Evolutionary conservation across 129 eudicot species (phyloP), one percentile per base, ranked within the genome.

Genomic region (Escallonia herrerae): DNA sequence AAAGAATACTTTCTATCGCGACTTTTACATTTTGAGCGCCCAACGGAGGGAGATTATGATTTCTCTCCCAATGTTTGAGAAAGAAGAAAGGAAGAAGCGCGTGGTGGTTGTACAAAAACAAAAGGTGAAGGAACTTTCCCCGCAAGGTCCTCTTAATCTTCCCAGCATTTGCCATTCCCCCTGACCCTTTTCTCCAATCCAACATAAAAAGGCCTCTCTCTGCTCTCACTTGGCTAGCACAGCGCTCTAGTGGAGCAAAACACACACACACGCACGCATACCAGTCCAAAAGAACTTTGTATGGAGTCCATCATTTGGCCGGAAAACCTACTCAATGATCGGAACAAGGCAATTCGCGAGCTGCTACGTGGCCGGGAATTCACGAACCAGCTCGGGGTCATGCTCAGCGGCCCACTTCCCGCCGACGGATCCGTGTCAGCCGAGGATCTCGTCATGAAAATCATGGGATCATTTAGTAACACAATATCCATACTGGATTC

Each of bases 301-400:
- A 82, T 82, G 83, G 83, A 67, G 67, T 59, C 64, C 13, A 22
- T 22, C 33, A 74, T 79, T 56, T 60, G 70, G 74, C 71, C 75
- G 12, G 72, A 70, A 14, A 79, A 40, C 59, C 33, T 78, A 37
- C 67, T 60, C 53, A 52, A 52, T 11, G 62, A 57, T 50, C 65
- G 80, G 68, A 70, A 62, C 43, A 69, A 60, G 62, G 84, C 81
- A 10, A 66, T 73, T 9, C 43, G 71, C 46, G 78, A 71, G 65
- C 63, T 86, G 60, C 77, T 59, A 3, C 72, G 67, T 51, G 94
- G 94, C 54, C 80, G 73, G 14, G 54, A 70, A 3, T 40, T 75
- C 22, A 74, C 80, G 6, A 15, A 58, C 15, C 79, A 64, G 72
- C 82, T 86, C 22, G 78, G 73, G 6, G 48, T 42, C 38, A 65